Evolutionary conservation across 1,284 basidiomycete genomes (phyloP).

Genomic region (Ceratobasidium sp.): DNA sequence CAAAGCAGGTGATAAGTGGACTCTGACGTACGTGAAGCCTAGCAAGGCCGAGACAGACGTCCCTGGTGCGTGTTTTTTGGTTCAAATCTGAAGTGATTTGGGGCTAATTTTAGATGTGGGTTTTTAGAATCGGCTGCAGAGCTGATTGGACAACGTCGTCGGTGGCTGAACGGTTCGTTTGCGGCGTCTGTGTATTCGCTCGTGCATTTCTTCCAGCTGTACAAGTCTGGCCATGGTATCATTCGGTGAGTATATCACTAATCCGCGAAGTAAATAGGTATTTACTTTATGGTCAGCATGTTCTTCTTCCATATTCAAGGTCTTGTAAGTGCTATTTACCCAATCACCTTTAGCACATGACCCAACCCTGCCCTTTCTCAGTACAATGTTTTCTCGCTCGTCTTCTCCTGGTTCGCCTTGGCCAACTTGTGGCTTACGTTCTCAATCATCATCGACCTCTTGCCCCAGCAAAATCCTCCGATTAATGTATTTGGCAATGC

Average conservation of each 20-base stretch:
- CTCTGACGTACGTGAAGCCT: conserved; percentile 92
- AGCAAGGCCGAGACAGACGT: conserved; percentile 96
- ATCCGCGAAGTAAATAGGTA: neutral
- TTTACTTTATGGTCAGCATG: conserved; percentile 65
- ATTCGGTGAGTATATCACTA: conserved; percentile 59
- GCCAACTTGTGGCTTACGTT: conserved; percentile 97
- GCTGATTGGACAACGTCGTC: conserved; percentile 93
- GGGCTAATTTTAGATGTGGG: neutral
- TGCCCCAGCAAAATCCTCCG: conserved; percentile 65
- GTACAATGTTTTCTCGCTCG: conserved; percentile 81
- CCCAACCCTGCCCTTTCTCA: conserved; percentile 52
- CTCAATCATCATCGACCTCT: conserved; percentile 92
- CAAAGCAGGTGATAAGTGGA: conserved; percentile 88
- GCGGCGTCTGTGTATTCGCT: conserved; percentile 96
- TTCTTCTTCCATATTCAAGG: conserved; percentile 96
- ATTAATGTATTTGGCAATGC: conserved; percentile 78
- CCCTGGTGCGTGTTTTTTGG: conserved; percentile 57
- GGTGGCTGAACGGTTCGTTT: conserved; percentile 97
- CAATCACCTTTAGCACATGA: neutral
- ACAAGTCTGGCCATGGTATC: conserved; percentile 83
- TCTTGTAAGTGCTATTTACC: conserved; percentile 64
- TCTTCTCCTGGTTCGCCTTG: conserved; percentile 92
- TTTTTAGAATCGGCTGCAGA: conserved; percentile 80
- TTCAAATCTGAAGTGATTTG: neutral
- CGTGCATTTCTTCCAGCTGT: conserved; percentile 94